Base-by-base conservation (phyloP, 805 yeast genomes). In the Sugiyamaella chiloensis region DNA sequence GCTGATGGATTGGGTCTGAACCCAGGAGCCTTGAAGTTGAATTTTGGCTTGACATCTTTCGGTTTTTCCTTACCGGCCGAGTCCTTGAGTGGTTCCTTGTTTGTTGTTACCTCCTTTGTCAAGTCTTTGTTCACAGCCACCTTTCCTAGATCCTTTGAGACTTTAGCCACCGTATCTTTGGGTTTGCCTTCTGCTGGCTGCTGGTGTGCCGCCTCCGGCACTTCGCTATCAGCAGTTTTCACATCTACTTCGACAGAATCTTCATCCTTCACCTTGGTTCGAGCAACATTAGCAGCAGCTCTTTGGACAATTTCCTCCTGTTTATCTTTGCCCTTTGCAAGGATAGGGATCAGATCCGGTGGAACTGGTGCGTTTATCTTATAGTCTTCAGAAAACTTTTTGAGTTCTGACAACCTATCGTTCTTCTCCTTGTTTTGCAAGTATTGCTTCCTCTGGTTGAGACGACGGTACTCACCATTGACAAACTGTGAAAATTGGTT, bases 311-410 rank as follows among this genome's bases (percentile, higher is more conserved):
- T 79, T 60, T 80, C 84, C 48, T 78, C 79, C 60, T 81, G 87
- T 60, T 80, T 81, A n/a, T 61, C 60, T 59, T 78, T 79, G 55
- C 81, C 85, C 63, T 85, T 82, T 7, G 90, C 69, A 26, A 84
- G 67, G 16, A 85, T 82, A 5, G 93, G 89, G 52, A 83, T 67
- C 51, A 82, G 69, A 57, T 84, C 89, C 16, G 72, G 65, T 5
- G 95, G 91, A 5, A 67, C 67, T n/a, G 71, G 69, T 11, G 67
- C 60, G 21, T 55, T 48, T 36, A 89, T 78, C 65, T 87, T 87
- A 66, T 87, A 86, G 56, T 79, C 85, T 42, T 86, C 87, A 32
- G 95, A 79, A 61, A 90, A 89, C 60, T 85, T 87, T 53, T 79
- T 80, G 47, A 87, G 71, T 8, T 69, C 73, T 34, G 60, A 56